Evolutionary conservation across 345 rosid species (phyloP), one percentile per base, ranked within the genome.

Genomic region (Sisymbrium altissimum): DNA sequence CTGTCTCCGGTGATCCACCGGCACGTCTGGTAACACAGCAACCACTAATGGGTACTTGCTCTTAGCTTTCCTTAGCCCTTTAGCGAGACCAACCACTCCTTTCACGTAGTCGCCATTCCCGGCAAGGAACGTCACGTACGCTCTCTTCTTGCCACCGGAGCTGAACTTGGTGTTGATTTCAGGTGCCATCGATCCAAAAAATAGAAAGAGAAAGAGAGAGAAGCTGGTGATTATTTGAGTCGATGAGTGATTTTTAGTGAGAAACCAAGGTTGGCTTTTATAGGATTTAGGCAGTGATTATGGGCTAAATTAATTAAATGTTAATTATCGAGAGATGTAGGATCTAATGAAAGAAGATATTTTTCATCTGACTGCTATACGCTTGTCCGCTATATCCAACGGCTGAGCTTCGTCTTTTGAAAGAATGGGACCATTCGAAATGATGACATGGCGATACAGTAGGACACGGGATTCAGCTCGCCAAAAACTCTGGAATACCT

Each of bases 71-170:
- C 85, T 83, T 23, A 89, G 68, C 0, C 96, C 96, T 79, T 89
- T 89, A 46, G 88, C 96, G 27, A 89, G 56, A 27, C 96, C 92
- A 7, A 89, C 87, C 38, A 89, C 96, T 45, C 96, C 92, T 68
- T 82, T 87, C 48, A 81, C 81, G 63, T 89, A 89, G 81, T 87
- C 92, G 1, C 90, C 90, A 54, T 80, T 74, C 0, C 96, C 96
- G 2, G 96, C 96, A 46, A 89, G 74, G 77, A 89, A 89, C 8
- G 92, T 87, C 9, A 89, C 84, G 30, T 71, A 85, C 0, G 84
- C 86, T 68, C 81, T 70, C 59, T 75, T 61, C 25, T 64, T 56
- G 33, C 7, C 45, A 55, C 41, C 56, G 29, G 65, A 29, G 50
- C 66, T 29, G 4, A 44, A 35, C 65, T 64, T 64, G 64, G 56